phyloP scores from a whole-genome alignment of 305 asterid genomes.

The Rubia tinctorum region DNA sequence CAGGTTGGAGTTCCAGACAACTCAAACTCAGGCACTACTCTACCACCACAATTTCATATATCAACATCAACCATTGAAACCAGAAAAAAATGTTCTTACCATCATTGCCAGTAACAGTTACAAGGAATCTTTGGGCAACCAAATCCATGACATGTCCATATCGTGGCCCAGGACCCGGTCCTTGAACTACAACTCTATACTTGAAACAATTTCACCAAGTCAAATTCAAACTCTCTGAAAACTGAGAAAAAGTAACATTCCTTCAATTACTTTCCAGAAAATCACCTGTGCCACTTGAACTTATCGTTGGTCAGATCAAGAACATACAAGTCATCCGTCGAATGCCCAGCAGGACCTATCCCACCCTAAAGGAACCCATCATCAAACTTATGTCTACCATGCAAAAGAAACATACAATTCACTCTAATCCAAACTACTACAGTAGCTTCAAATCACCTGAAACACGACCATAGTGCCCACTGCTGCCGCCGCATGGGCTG shows the following conservation, averaged over 20 bases:
- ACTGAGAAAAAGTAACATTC: background rate
- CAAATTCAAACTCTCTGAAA: constrained; percentile 13
- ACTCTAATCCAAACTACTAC: background rate
- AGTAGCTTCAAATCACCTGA: constrained; percentile 54
- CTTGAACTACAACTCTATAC: constrained; percentile 94
- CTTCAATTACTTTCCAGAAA: constrained; percentile 21
- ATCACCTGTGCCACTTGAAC: constrained; percentile 98
- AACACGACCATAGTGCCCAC: constrained; percentile 99
- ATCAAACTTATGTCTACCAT: constrained; percentile 6
- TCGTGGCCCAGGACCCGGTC: constrained; percentile 98
- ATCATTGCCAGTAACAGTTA: constrained; percentile 89
- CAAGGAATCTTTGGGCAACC: constrained; percentile 97
- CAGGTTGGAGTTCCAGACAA: background rate
- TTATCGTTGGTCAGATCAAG: constrained; percentile 65
- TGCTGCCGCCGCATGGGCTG: constrained; percentile 97
- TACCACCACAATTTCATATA: background rate
- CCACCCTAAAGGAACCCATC: constrained; percentile 70
- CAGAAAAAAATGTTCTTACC: constrained; percentile 42
- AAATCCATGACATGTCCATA: constrained; percentile 99
- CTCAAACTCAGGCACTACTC: background rate
- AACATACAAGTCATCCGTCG: constrained; percentile 92
- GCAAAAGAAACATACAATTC: background rate
- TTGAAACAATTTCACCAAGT: constrained; percentile 28
- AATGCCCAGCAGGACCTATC: constrained; percentile 99
- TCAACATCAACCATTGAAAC: background rate